Evolutionary conservation across 2,329 filamentous ascomycete species (phyloP), one percentile per base, ranked within the genome.

Genomic region (Cadophora luteo-olivacea): DNA sequence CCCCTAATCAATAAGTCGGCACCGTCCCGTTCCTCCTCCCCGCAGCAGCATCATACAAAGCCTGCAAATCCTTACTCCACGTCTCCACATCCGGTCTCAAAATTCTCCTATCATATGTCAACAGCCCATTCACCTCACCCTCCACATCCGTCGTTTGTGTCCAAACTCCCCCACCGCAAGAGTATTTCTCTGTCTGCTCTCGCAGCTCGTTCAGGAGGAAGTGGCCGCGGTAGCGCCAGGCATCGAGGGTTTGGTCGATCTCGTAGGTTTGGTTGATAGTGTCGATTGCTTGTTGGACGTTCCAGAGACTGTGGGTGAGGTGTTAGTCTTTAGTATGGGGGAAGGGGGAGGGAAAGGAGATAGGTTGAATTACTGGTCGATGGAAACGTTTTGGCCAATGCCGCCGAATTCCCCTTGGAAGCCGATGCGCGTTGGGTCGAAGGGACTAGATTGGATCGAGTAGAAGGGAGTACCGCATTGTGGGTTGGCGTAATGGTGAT

Each of bases 141-240:
- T 92, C 90, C 0, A 92, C 90, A 73, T 92, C 91, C 0, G 88
- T 91, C 0, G 90, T 92, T 80, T 92, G 90, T 0, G 91, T 92
- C 85, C 89, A 92, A 0, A 92, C 85, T 12, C 85, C 91, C 0
- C 87, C 90, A 41, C 86, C 90, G 79, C 91, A 92, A 2, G 70
- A 58, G 45, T 68, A 72, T 0, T 86, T 83, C 68, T 86, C 82
- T 14, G 83, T 77, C 68, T 87, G 85, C 2, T 83, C 82, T 14
- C 76, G 74, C 2, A 87, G 77, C 68, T 87, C 84, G 3, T 62
- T 72, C 2, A 86, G 79, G 1, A 87, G 76, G 16, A 84, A 73
- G 52, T 89, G 84, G 0, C 86, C 84, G 61, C 90, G 87, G 76
- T 90, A 90, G 22, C 68, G 92, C 85, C 89, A 92, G 0, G 84